Percentiles rank a stretch among this genome's conserved stretches.
Conservation (phyloP, 2,329 filamentous ascomycete species). For the Calonectria hongkongensis region DNA sequence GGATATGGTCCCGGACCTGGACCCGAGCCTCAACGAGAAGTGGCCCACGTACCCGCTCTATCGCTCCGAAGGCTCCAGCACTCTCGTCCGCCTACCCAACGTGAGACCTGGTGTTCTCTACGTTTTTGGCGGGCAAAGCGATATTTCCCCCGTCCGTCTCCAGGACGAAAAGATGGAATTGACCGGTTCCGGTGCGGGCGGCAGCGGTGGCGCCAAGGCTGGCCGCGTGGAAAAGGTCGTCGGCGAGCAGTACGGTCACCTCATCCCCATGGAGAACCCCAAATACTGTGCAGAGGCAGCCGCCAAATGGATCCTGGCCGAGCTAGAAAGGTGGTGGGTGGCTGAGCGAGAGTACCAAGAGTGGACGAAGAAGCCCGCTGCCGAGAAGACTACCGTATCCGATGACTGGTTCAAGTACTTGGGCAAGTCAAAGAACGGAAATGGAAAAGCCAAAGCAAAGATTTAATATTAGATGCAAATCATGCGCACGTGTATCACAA, state of each 20-base stretch:
- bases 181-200: slow-evolving; percentile 81
- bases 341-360: slow-evolving; percentile 74
- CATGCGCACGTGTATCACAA: neutral
- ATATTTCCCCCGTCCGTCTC: slow-evolving; percentile 70
- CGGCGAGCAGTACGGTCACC: slow-evolving; percentile 81
- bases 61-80: slow-evolving; percentile 76
- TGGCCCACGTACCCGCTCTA: slow-evolving; percentile 75
- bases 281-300: slow-evolving; percentile 77
- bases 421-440: slow-evolving; percentile 51
- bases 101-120: slow-evolving; percentile 81
- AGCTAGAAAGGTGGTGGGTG: slow-evolving; percentile 73
- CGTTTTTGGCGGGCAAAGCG: slow-evolving; percentile 78
- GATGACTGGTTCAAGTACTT: slow-evolving; percentile 75
- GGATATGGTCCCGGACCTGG: slow-evolving; percentile 67
- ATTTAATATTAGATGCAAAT: slow-evolving; percentile 48
- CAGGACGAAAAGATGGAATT: slow-evolving; percentile 75
- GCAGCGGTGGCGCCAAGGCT: slow-evolving; percentile 77
- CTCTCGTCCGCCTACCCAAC: slow-evolving; percentile 74
- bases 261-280: slow-evolving; percentile 89
- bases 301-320: slow-evolving; percentile 73
- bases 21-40: slow-evolving; percentile 60
- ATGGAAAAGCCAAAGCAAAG: slow-evolving; percentile 51
- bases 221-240: slow-evolving; percentile 81
- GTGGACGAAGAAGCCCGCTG: slow-evolving; percentile 70
- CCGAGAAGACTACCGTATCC: slow-evolving; percentile 71